Percentiles rank a stretch among this genome's conserved stretches.
Conservation (phyloP, 2,329 filamentous ascomycete species). For the Fusarium clavum region DNA sequence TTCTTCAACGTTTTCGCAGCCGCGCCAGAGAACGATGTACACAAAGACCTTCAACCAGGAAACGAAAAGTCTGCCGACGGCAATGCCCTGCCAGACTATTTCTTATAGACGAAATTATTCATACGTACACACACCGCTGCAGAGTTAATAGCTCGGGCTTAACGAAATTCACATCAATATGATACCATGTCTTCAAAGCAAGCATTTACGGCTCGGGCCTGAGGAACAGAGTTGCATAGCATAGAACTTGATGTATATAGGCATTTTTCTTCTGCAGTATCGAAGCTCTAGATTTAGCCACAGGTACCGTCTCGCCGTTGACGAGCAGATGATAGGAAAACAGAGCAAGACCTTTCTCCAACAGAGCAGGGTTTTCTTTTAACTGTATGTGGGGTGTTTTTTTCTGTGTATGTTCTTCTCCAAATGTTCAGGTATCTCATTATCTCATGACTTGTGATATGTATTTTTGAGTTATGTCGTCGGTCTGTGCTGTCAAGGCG, state of each 20-base stretch:
- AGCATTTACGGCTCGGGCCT: constrained; percentile 26
- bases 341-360: constrained; percentile 35
- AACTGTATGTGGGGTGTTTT: constrained; percentile 29
- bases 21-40: constrained; percentile 92
- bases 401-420: constrained; percentile 30
- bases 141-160: constrained; percentile 28
- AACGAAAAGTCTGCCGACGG: constrained; percentile 76
- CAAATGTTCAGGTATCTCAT: constrained; percentile 46
- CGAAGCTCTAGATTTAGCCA: constrained; percentile 30
- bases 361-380: constrained; percentile 19
- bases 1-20: constrained; percentile 99
- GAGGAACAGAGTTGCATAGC: constrained; percentile 42
- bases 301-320: constrained; percentile 23
- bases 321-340: constrained; percentile 38
- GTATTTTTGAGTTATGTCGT: constrained; percentile 32
- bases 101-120: constrained; percentile 63
- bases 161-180: constrained; percentile 37
- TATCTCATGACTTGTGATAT: constrained; percentile 46
- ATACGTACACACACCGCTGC: constrained; percentile 19
- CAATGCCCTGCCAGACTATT: constrained; percentile 75
- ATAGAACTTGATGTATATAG: constrained; percentile 44
- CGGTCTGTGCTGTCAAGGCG: constrained; percentile 6
- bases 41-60: constrained; percentile 84
- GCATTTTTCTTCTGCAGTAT: constrained; percentile 32
- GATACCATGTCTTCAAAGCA: constrained; percentile 45